phyloP scores from a whole-genome alignment of 2,329 filamentous ascomycete species.

The Chaetomiaceae sp. region DNA sequence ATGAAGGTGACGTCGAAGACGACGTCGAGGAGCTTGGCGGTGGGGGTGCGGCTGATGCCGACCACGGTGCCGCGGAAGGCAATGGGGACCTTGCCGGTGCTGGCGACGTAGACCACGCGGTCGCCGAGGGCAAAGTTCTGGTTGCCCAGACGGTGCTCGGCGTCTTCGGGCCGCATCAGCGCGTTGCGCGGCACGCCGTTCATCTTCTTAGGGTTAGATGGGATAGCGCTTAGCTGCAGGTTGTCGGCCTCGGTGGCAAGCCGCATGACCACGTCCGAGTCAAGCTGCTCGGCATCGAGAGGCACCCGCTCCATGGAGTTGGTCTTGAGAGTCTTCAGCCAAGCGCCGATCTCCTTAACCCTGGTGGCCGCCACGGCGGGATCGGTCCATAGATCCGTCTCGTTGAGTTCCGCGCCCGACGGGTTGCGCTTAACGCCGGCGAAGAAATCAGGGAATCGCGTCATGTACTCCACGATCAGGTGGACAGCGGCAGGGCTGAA shows the following conservation, averaged over 20 bases:
- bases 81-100: conserved; percentile 91
- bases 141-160: conserved; percentile 83
- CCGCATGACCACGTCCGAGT: conserved; percentile 77
- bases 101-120: conserved; percentile 85
- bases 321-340: conserved; percentile 86
- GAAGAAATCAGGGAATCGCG: conserved; percentile 91
- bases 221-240: conserved; percentile 42
- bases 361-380: conserved; percentile 65
- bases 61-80: conserved; percentile 89
- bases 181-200: conserved; percentile 79
- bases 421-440: conserved; percentile 80
- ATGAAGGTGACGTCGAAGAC: conserved; percentile 95
- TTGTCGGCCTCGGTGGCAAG: conserved; percentile 71
- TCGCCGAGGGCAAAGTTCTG: conserved; percentile 83
- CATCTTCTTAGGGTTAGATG: conserved; percentile 60
- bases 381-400: conserved; percentile 78
- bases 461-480: conserved; percentile 83
- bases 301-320: conserved; percentile 95
- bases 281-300: conserved; percentile 90
- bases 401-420: conserved; percentile 73
- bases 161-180: conserved; percentile 86
- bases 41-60: conserved; percentile 82
- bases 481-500: conserved; percentile 81
- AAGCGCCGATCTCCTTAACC: conserved; percentile 88
- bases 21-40: conserved; percentile 77